Evolutionary conservation across 2,329 filamentous ascomycete species (phyloP), one percentile per base, ranked within the genome.

Genomic region (Fusarium anthophilum): DNA sequence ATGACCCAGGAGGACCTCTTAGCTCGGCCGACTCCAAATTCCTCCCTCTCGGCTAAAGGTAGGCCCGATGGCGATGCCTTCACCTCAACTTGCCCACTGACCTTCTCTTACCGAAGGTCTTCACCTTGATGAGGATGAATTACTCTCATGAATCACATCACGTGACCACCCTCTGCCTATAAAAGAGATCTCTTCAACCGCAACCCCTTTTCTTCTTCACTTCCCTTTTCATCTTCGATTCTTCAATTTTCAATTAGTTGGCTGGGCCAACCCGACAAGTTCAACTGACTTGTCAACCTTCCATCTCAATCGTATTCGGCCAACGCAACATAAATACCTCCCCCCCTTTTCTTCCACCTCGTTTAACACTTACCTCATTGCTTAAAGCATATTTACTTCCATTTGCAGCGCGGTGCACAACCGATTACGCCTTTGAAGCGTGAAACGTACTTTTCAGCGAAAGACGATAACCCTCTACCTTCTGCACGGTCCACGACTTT

Each of bases 71-170:
- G 26, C 4, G 26, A 22, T 30, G 5, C 6, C 18, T 13, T 48
- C 26, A n/a, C 20, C 47, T 35, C 14, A 8, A 0, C 14, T 30
- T 3, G 0, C 8, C 4, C 7, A 2, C 47, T n/a, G 3, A 17
- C 28, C 26, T 17, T 12, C 14, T 2, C 0, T 0, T 20, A 20
- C 24, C 44, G 8, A 45, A 45, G 3, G 7, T 45, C 24, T 45
- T 20, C 24, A 26, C 24, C 24, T 45, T 26, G n/a, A 24, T 11
- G 9, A 44, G 41, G 9, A 17, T 18, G 43, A 44, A 44, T 44
- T 15, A 44, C 43, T 2, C 32, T 32, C 32, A 6, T 32, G 5
- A 32, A 32, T 14, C 2, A 14, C 13, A 32, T 32, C 32, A 32
- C 28, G 28, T 50, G 47, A 50, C 20, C 28, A 5, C 20, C 47